Evolutionary conservation across 768 basidiomycete species (phyloP).

Genomic region (Mycena rebaudengoi): DNA sequence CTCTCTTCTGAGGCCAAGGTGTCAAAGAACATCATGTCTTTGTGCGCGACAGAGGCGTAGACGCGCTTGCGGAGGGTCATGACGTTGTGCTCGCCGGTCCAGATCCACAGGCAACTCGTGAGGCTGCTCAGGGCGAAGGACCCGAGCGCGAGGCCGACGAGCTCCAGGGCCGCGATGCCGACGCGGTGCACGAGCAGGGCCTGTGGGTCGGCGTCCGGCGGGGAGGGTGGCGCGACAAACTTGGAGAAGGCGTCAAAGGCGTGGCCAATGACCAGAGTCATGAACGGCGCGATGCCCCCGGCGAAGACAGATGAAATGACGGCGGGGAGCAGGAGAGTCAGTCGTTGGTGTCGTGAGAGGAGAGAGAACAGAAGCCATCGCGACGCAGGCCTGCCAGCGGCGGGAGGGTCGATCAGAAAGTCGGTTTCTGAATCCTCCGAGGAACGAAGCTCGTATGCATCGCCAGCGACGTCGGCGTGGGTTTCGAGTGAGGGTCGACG

Average conservation of each 20-base stretch:
- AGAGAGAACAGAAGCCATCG: constrained; percentile 65
- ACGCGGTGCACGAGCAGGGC: constrained; percentile 62
- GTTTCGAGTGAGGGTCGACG: background rate
- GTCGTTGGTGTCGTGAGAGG: constrained; percentile 62
- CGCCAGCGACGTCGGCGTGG: constrained; percentile 17
- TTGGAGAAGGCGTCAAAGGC: constrained; percentile 81
- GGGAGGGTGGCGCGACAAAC: constrained; percentile 43
- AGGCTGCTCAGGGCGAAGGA: constrained; percentile 77
- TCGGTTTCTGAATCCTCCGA: constrained; percentile 9
- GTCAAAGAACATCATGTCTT: constrained; percentile 94
- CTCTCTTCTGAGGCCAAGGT: constrained; percentile 52
- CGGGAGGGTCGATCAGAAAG: constrained; percentile 10
- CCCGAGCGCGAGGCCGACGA: constrained; percentile 70
- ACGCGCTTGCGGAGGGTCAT: constrained; percentile 72
- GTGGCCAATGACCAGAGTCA: constrained; percentile 84
- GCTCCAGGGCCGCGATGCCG: constrained; percentile 68
- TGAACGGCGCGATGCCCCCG: constrained; percentile 83
- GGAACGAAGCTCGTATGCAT: background rate
- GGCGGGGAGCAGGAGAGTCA: constrained; percentile 72
- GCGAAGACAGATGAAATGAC: constrained; percentile 66
- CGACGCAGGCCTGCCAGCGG: constrained; percentile 49
- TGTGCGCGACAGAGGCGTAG: constrained; percentile 69
- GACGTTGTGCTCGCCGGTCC: constrained; percentile 84
- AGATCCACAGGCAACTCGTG: constrained; percentile 86
- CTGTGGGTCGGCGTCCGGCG: constrained; percentile 52